Base-by-base conservation (phyloP, 2,329 filamentous ascomycete genomes). In the Triangularia verruculosa region DNA sequence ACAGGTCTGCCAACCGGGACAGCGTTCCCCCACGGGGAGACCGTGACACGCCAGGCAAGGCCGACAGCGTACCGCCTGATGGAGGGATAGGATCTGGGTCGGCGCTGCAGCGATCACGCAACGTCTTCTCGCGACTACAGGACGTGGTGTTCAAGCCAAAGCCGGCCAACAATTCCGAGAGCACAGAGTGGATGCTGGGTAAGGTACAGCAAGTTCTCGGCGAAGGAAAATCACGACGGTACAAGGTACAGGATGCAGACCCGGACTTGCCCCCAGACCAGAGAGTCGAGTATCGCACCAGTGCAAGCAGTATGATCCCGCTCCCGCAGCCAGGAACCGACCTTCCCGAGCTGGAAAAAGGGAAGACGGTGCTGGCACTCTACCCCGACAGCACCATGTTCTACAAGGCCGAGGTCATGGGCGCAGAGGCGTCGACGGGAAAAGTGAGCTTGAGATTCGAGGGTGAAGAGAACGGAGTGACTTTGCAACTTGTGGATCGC, bases 331-430 rank as follows among this genome's bases (percentile, higher is more conserved):
- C 80, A 68, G 73, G 79, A 73, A 68, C 79, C 76, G 66, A 86
- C 76, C 78, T 89, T 15, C 77, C 82, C 3, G 81, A 89, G 47
- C 83, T 89, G 63, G 85, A 89, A 34, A 77, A 84, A 43, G 89
- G 90, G 53, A 91, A 89, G 73, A 85, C 87, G 54, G 91, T 94
- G 8, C 79, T 94, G 63, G 91, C 91, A 0, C 79, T 92, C 63
- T 95, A 95, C 72, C 91, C 91, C 0, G 88, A 92, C 70, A 94
- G 91, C 0, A 93, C 91, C 1, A 93, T 90, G 0, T 94, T 95
- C 71, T 95, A 95, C 74, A 88, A 90, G 73, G 91, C 91, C 1
- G 90, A 93, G 69, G 91, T 94, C 8, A 89, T 91, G 77, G 88
- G 88, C 34, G 88, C 85, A 80, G 80, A 88, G 62, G 78, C 78